phyloP scores from a whole-genome alignment of 176 grass and related monocot genomes.

The Oryza meyeriana region DNA sequence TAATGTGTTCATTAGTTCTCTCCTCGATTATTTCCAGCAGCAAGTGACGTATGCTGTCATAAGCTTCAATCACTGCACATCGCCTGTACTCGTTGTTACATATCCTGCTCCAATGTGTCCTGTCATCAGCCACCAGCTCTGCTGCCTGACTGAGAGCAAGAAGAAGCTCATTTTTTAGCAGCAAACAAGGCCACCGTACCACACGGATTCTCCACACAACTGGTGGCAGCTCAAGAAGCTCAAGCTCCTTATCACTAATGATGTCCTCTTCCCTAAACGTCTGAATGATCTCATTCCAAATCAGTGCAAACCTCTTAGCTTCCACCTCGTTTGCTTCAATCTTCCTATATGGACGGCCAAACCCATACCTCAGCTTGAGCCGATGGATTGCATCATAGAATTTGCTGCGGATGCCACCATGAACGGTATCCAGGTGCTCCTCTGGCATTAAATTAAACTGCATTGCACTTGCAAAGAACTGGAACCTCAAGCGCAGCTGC shows the following conservation, averaged over 20 bases:
- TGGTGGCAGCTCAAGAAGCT: slow-evolving; percentile 87
- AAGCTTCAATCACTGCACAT: slow-evolving; percentile 88
- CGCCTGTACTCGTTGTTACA: slow-evolving; percentile 74
- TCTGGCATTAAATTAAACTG: slow-evolving; percentile 98
- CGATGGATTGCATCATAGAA: slow-evolving; percentile 72
- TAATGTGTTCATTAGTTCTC: slow-evolving; percentile 54
- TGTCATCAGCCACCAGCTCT: slow-evolving; percentile 66
- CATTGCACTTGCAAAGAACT: slow-evolving; percentile 97
- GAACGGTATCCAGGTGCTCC: slow-evolving; percentile 46
- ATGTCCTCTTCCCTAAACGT: slow-evolving; percentile 97
- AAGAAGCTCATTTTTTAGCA: slow-evolving; percentile 84
- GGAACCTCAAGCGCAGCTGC: slow-evolving; percentile 91
- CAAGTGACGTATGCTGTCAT: slow-evolving; percentile 72
- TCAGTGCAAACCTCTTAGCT: slow-evolving; percentile 86
- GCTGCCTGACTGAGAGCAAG: slow-evolving; percentile 83
- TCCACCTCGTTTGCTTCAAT: slow-evolving; percentile 75
- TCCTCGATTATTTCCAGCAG: slow-evolving; percentile 64
- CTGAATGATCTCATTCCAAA: slow-evolving; percentile 94
- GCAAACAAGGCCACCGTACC: slow-evolving; percentile 87
- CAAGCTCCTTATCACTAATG: slow-evolving; percentile 81
- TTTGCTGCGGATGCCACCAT: slow-evolving; percentile 51
- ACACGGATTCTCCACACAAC: slow-evolving; percentile 78
- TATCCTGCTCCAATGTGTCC: slow-evolving; percentile 63
- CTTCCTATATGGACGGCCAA: slow-evolving; percentile 86
- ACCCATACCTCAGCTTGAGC: slow-evolving; percentile 82